These are phyloP conservation scores for Podospora fimiseda DNA, from an alignment of 495 filamentous ascomycete genomes.

Conservation along the genomic window DNA sequence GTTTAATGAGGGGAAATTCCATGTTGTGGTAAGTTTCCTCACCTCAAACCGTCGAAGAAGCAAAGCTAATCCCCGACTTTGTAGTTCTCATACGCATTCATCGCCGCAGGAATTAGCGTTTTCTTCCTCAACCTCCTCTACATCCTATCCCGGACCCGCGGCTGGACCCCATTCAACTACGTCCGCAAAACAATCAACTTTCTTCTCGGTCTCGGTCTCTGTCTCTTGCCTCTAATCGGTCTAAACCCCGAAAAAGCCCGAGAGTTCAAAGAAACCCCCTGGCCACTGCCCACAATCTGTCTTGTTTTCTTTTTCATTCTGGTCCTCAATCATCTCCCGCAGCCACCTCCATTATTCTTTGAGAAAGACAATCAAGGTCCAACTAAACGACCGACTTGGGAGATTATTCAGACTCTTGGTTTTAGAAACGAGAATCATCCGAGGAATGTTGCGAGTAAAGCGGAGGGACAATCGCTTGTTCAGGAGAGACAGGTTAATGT, in stretches of 20 bases:
- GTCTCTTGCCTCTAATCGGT: conserved; percentile 24
- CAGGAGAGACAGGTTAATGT: neutral
- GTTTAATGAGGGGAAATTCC: conserved; percentile 37
- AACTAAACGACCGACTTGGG: neutral
- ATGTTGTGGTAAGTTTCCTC: conserved; percentile 25
- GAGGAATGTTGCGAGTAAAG: neutral
- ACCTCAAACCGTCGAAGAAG: neutral
- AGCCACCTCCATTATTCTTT: conserved; percentile 25
- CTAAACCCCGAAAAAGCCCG: conserved; percentile 18
- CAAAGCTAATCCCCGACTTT: neutral
- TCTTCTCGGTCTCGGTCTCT: conserved; percentile 24
- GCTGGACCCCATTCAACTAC: conserved; percentile 31
- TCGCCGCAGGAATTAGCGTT: conserved; percentile 38
- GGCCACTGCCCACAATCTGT: conserved; percentile 36
- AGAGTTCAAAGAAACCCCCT: conserved; percentile 24
- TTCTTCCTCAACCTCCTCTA: conserved; percentile 36
- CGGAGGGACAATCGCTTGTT: neutral
- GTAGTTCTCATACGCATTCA: conserved; percentile 39
- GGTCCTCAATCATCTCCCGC: conserved; percentile 29
- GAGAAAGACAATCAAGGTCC: neutral
- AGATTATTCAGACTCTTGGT: neutral
- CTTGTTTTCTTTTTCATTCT: conserved; percentile 30
- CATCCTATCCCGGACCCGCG: conserved; percentile 25
- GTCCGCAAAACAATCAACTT: conserved; percentile 32
- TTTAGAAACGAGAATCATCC: neutral